Percentiles rank a stretch among this genome's conserved stretches.
These are phyloP conservation scores for Xerocomus nothofagi DNA, from an alignment of 1,284 basidiomycete genomes.

Conservation along the genomic window DNA sequence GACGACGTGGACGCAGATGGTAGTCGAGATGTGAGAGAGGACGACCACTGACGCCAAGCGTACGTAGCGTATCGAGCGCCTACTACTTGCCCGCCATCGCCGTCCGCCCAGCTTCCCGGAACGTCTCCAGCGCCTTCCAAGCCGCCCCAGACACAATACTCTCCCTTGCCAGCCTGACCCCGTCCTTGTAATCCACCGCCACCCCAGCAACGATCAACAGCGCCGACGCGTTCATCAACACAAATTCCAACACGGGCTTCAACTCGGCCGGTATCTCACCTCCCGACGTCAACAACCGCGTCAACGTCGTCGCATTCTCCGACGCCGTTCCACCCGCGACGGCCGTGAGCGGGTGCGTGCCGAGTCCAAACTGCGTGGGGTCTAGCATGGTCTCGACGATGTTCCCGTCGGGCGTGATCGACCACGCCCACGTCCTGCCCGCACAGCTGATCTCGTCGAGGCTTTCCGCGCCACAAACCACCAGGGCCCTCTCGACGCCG, in stretches of 20 bases:
- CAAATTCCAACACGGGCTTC: slow-evolving; percentile 74
- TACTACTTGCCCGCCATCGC: slow-evolving; percentile 1
- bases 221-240: slow-evolving; percentile 83
- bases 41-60: too few relatives aligned
- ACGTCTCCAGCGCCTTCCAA: slow-evolving; percentile 63
- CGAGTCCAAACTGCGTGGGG: slow-evolving; percentile 73
- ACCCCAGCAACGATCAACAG: slow-evolving; percentile 79
- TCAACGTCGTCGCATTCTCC: slow-evolving; percentile 75
- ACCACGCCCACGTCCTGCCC: slow-evolving; percentile 82
- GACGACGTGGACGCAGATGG: too few relatives aligned
- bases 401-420: slow-evolving; percentile 50
- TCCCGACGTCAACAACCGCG: slow-evolving; percentile 55
- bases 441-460: slow-evolving; percentile 95
- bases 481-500: slow-evolving; percentile 81
- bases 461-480: slow-evolving; percentile 91
- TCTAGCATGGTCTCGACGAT: slow-evolving; percentile 53
- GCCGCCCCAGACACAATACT: slow-evolving; percentile 75
- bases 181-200: slow-evolving; percentile 69
- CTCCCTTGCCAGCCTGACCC: slow-evolving; percentile 70
- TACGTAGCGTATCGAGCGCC: too few relatives aligned
- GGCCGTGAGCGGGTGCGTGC: slow-evolving; percentile 61
- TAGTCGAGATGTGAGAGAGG: too few relatives aligned
- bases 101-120: slow-evolving; percentile 27
- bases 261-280: slow-evolving; percentile 51
- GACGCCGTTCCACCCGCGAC: slow-evolving; percentile 74